Evolutionary conservation across 306 rosid species (phyloP).

Genomic region (Dryas alaskensis): DNA sequence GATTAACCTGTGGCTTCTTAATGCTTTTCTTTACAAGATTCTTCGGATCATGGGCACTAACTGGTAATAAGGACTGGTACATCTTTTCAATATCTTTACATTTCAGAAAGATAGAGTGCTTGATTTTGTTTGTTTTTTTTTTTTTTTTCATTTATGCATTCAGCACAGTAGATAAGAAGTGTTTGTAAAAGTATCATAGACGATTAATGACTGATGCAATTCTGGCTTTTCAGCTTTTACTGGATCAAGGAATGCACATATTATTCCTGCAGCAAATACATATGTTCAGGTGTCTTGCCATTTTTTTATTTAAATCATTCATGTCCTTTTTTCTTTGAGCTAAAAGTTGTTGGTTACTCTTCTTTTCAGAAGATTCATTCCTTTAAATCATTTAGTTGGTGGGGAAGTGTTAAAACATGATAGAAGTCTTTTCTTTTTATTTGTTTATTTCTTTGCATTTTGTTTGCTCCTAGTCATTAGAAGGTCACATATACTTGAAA

Average conservation of each 20-base stretch:
- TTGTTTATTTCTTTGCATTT: not conserved
- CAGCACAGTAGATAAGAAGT: constrained; percentile 14
- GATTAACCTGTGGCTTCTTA: constrained; percentile 68
- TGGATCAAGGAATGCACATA: constrained; percentile 58
- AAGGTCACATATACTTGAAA: not conserved
- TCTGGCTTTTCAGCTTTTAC: constrained; percentile 61
- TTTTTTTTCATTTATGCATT: not conserved
- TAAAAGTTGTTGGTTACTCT: not conserved
- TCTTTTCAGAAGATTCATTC: not conserved
- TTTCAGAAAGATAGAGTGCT: not conserved
- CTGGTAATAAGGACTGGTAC: constrained; percentile 53
- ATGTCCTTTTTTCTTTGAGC: not conserved
- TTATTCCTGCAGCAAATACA: constrained; percentile 80
- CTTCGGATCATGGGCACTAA: constrained; percentile 62
- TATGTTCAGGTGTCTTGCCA: constrained; percentile 67
- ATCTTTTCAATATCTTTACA: constrained; percentile 3
- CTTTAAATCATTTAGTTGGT: not conserved
- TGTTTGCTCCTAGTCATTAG: not conserved
- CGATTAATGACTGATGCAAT: constrained; percentile 35
- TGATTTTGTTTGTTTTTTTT: not conserved
- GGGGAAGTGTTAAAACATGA: not conserved
- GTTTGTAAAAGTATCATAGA: constrained; percentile 23
- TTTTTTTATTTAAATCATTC: not conserved
- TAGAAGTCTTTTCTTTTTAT: not conserved
- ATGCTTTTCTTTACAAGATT: constrained; percentile 76